Conservation (phyloP, 805 yeast genomes). For the Saccharomycopsis vini region DNA sequence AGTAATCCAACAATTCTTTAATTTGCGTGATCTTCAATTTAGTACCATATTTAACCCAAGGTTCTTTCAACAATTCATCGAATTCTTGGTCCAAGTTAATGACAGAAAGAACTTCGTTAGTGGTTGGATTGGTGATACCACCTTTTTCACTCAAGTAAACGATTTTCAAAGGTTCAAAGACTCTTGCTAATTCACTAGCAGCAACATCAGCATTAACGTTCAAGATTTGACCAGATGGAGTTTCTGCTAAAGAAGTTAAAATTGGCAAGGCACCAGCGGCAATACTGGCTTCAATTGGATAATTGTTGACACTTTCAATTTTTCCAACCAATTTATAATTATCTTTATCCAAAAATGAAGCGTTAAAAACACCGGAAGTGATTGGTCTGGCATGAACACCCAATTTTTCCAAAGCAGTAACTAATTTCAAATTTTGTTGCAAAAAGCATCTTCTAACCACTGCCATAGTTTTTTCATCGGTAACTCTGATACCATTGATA, state of each 20-base stretch:
- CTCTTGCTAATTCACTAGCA: constrained; percentile 95
- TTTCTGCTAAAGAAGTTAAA: constrained; percentile 92
- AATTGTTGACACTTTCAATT: constrained; percentile 76
- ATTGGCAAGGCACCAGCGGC: constrained; percentile 96
- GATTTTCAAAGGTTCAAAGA: constrained; percentile 92
- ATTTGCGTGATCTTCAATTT: constrained; percentile 94
- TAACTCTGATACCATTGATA: constrained; percentile 92
- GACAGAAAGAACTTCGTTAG: constrained; percentile 80
- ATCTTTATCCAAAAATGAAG: constrained; percentile 81
- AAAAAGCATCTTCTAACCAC: constrained; percentile 93
- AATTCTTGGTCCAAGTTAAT: constrained; percentile 96
- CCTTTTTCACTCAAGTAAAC: constrained; percentile 97
- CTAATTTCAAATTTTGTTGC: constrained; percentile 90
- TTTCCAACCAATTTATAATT: constrained; percentile 91
- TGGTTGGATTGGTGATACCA: constrained; percentile 86
- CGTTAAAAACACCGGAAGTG: constrained; percentile 94
- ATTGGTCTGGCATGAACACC: constrained; percentile 99
- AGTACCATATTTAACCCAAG: constrained; percentile 99
- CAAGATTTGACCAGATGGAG: constrained; percentile 90
- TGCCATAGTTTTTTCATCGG: constrained; percentile 89
- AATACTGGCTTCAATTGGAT: constrained; percentile 87
- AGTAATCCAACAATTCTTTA: constrained; percentile 83
- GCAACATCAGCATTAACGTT: constrained; percentile 99
- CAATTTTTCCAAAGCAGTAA: constrained; percentile 89
- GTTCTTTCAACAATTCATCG: constrained; percentile 79